Conservation (phyloP, 2,329 filamentous ascomycete genomes). For the Colletotrichum ledebouriae region DNA sequence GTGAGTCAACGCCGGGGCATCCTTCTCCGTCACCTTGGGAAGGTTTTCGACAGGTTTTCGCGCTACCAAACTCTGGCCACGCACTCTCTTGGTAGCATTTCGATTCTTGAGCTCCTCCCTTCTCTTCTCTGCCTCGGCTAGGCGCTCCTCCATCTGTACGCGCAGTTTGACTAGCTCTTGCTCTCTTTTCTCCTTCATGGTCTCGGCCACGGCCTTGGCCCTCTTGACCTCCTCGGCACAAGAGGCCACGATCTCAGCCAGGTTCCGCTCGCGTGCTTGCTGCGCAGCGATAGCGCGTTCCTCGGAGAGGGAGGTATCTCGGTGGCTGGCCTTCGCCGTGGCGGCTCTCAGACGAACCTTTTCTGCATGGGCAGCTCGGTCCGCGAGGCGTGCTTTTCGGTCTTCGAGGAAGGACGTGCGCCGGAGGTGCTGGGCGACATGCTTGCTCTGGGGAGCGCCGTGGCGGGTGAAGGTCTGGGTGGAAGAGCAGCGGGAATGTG, state of each 20-base stretch:
- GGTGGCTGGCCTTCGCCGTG: slow-evolving; percentile 76
- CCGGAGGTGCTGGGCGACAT: slow-evolving; percentile 83
- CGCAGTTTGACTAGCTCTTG: slow-evolving; percentile 78
- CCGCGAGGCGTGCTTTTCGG: slow-evolving; percentile 82
- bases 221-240: slow-evolving; percentile 87
- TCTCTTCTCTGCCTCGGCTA: slow-evolving; percentile 81
- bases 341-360: slow-evolving; percentile 84
- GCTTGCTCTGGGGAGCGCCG: slow-evolving; percentile 77
- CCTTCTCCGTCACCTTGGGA: slow-evolving; percentile 64
- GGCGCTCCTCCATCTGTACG: slow-evolving; percentile 82
- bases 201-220: slow-evolving; percentile 85
- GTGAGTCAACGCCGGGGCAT: slow-evolving; percentile 60
- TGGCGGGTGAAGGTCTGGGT: slow-evolving; percentile 66
- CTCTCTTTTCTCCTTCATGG: slow-evolving; percentile 84
- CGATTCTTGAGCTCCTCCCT: slow-evolving; percentile 73
- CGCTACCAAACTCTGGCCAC: slow-evolving; percentile 65
- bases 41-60: slow-evolving; percentile 64
- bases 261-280: slow-evolving; percentile 81
- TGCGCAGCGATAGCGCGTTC: slow-evolving; percentile 83
- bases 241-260: slow-evolving; percentile 84
- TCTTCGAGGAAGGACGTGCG: slow-evolving; percentile 85
- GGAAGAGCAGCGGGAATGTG: slow-evolving; percentile 77
- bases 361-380: slow-evolving; percentile 85
- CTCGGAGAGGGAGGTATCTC: slow-evolving; percentile 76
- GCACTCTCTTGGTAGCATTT: slow-evolving; percentile 64